phyloP scores from a whole-genome alignment of 495 filamentous ascomycete species.

The Xylaria scruposa region DNA sequence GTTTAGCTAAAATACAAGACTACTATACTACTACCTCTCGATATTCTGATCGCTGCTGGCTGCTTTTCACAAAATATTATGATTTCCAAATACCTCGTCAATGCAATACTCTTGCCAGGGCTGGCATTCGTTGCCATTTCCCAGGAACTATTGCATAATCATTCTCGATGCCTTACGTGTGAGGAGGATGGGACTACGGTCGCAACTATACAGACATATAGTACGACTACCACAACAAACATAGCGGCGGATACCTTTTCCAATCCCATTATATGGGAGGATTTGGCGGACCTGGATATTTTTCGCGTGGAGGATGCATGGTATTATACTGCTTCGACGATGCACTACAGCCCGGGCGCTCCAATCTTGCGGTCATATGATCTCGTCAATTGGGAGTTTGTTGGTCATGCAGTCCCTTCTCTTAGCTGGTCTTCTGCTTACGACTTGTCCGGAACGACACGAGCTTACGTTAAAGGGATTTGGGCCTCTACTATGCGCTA shows the following conservation, averaged over 20 bases:
- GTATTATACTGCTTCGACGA: conserved; percentile 63
- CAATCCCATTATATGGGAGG: conserved; percentile 56
- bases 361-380: conserved; percentile 62
- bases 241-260: conserved; percentile 34
- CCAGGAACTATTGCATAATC: background rate
- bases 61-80: background rate
- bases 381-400: conserved; percentile 61
- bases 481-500: conserved; percentile 62
- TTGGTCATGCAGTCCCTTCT: conserved; percentile 58
- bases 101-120: background rate
- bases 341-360: conserved; percentile 64
- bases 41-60: too few relatives aligned
- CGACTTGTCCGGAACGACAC: conserved; percentile 46
- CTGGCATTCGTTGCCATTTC: background rate
- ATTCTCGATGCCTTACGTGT: background rate
- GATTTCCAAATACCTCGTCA: background rate
- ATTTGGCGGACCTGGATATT: conserved; percentile 51
- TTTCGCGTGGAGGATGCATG: conserved; percentile 31
- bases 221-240: background rate
- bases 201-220: background rate
- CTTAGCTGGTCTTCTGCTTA: conserved; percentile 56
- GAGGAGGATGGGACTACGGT: background rate
- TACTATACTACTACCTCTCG: too few relatives aligned
- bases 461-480: conserved; percentile 60
- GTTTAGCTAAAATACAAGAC: too few relatives aligned